Percentiles rank a stretch among this genome's conserved stretches.
Evolutionary conservation across 257 asterid genomes (phyloP).

Genomic region (Coffea eugenioides): DNA sequence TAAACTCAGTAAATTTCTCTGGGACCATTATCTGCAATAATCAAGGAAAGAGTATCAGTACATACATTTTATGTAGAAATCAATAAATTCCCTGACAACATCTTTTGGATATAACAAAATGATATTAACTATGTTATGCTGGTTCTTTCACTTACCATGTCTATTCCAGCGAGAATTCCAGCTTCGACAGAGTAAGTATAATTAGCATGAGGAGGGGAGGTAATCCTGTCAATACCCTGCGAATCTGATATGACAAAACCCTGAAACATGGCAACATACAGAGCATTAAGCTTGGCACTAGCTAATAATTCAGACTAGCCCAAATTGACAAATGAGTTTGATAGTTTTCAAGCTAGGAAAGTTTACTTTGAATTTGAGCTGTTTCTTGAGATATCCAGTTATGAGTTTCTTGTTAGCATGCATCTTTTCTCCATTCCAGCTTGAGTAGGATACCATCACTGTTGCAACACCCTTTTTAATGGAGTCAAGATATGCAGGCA

Average conservation of each 20-base stretch:
- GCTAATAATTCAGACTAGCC: not conserved
- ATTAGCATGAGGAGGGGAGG: conserved; percentile 65
- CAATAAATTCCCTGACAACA: conserved; percentile 1
- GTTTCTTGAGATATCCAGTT: conserved; percentile 61
- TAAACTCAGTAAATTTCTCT: conserved; percentile 29
- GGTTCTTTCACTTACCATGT: conserved; percentile 53
- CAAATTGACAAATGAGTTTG: not conserved
- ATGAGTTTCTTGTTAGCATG: conserved; percentile 58
- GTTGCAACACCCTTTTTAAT: conserved; percentile 67
- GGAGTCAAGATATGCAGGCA: conserved; percentile 66
- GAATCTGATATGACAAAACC: conserved; percentile 89
- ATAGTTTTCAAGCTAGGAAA: too few relatives aligned
- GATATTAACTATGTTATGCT: not conserved
- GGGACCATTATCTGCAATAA: conserved; percentile 44
- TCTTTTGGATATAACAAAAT: too few relatives aligned
- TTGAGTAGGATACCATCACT: conserved; percentile 69
- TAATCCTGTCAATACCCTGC: conserved; percentile 79
- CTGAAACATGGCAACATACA: conserved; percentile 32
- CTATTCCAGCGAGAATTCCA: conserved; percentile 77
- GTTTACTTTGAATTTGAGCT: conserved; percentile 42
- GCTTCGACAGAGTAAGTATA: conserved; percentile 76
- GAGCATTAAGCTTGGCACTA: not conserved
- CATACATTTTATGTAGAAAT: conserved; percentile 29
- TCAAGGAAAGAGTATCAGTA: conserved; percentile 25
- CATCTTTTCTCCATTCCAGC: conserved; percentile 76